Evolutionary conservation across 164 flowering plant genomes (phyloP), one percentile per base, ranked within the genome.

Genomic region (Sedum album): DNA sequence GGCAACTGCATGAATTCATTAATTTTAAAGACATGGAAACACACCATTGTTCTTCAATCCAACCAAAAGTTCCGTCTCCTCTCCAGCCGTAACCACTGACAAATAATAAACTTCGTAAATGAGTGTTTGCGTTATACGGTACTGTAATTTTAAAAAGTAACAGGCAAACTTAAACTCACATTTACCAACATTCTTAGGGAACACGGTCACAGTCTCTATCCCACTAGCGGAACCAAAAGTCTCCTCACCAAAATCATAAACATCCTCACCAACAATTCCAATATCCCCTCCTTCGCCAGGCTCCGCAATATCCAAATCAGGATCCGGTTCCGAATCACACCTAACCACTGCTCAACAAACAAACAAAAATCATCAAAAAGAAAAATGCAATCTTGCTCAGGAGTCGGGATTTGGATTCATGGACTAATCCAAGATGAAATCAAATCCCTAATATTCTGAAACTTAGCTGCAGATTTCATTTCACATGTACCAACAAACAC

Each of bases 21-120:
- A n/a, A 49, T 44, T 4, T 4, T 10, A 49, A 49, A 5, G 4
- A 20, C 5, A 7, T 15, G 20, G 13, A n/a, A 62, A 38, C 46
- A 75, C 86, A 92, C 99, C 99, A 71, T 81, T 88, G 72, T 95
- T 90, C 73, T 83, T 88, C 73, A 95, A 31, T 53, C 99, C 99
- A 74, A 90, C 96, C 1, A 95, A 78, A 15, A 95, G 78, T 69
- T 91, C 94, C 73, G 90, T 75, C 72, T 90, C 93, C 82, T 90
- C 91, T 66, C 99, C 99, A 30, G 97, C 93, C 1, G 80, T 35
- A 10, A 92, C 85, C 79, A 78, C 99, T 95, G 86, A 78, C 48
- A 79, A 36, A 68, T 35, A 33, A 55, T 49, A 46, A 8, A 49
- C 62, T 66, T 55, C 15, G 71, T 60, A 9, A 44, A 35, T 14